A percentile compares a stretch with the other conserved stretches of the same genome.
Evolutionary conservation across 192 early-diverging fungal species (phyloP).

Genomic region (Mortierella antarctica): DNA sequence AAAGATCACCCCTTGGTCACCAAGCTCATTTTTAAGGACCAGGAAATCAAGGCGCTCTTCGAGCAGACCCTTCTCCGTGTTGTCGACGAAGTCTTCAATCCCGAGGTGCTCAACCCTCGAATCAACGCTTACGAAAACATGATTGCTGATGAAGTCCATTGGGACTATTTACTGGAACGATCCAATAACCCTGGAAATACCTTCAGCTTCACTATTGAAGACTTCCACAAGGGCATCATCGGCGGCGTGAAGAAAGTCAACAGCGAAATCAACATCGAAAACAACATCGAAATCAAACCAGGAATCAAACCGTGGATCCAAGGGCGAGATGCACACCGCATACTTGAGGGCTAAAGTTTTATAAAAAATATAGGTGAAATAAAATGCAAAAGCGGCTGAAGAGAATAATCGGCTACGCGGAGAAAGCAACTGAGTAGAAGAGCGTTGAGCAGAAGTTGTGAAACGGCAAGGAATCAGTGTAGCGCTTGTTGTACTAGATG

Average conservation of each 20-base stretch:
- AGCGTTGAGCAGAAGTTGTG: no score
- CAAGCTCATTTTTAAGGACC: constrained; percentile 39
- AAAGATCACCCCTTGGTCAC: constrained; percentile 46
- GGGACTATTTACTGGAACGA: constrained; percentile 44
- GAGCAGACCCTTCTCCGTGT: constrained; percentile 21
- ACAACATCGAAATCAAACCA: constrained; percentile 19
- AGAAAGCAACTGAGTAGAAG: no score
- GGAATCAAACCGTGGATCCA: constrained; percentile 26
- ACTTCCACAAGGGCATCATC: constrained; percentile 21
- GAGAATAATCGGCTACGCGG: no score
- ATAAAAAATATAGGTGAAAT: no score
- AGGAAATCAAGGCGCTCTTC: constrained; percentile 32
- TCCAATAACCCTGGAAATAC: constrained; percentile 40
- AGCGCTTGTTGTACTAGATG: no score
- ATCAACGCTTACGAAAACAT: constrained; percentile 50
- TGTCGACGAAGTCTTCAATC: constrained; percentile 21
- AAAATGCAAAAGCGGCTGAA: no score
- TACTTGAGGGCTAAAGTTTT: no score
- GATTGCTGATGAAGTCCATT: constrained; percentile 40
- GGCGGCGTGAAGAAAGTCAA: constrained; percentile 17
- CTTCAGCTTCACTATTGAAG: constrained; percentile 13
- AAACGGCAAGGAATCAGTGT: no score
- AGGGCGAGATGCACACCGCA: no score
- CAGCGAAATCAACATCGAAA: constrained; percentile 20
- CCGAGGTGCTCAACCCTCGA: constrained; percentile 17